These are phyloP conservation scores for Wickerhamomyces strasburgensis DNA, from an alignment of 805 yeast genomes.

Conservation along the genomic window DNA sequence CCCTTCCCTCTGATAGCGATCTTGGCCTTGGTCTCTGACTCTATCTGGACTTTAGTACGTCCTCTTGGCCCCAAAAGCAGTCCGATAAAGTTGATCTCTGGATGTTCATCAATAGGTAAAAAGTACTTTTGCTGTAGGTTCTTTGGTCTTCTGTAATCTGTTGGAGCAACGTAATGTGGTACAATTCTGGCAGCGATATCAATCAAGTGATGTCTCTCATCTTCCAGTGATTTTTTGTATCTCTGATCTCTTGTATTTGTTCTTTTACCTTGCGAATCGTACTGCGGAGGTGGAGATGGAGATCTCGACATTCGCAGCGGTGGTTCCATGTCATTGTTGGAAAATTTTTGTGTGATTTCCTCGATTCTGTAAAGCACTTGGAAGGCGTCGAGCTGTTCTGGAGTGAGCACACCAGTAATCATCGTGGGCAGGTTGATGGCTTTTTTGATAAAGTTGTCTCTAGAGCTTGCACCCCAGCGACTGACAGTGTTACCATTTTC, in stretches of 20 bases:
- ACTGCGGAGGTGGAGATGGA: constrained; percentile 90
- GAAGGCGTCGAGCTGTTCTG: constrained; percentile 78
- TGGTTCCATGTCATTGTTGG: constrained; percentile 45
- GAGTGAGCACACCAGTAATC: constrained; percentile 47
- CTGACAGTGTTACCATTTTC: background rate
- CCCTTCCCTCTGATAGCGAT: constrained; percentile 94
- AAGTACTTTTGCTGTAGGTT: constrained; percentile 76
- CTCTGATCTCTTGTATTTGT: constrained; percentile 78
- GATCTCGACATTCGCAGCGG: constrained; percentile 48
- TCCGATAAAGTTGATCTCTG: constrained; percentile 91
- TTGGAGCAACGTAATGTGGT: constrained; percentile 78
- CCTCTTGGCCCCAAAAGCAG: constrained; percentile 93
- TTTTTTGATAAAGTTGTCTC: constrained; percentile 8
- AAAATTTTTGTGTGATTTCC: constrained; percentile 64
- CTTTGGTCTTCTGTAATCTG: constrained; percentile 65
- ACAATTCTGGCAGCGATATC: constrained; percentile 66
- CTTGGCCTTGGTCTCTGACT: constrained; percentile 80
- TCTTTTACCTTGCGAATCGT: constrained; percentile 79
- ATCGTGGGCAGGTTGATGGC: constrained; percentile 33
- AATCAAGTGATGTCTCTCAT: constrained; percentile 77
- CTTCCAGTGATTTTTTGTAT: constrained; percentile 55
- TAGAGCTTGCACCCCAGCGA: constrained; percentile 17
- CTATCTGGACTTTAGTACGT: constrained; percentile 73
- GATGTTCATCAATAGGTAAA: constrained; percentile 81
- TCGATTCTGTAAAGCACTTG: constrained; percentile 67